phyloP scores from a whole-genome alignment of 1,139 yeast species.

The Candida anutae region DNA sequence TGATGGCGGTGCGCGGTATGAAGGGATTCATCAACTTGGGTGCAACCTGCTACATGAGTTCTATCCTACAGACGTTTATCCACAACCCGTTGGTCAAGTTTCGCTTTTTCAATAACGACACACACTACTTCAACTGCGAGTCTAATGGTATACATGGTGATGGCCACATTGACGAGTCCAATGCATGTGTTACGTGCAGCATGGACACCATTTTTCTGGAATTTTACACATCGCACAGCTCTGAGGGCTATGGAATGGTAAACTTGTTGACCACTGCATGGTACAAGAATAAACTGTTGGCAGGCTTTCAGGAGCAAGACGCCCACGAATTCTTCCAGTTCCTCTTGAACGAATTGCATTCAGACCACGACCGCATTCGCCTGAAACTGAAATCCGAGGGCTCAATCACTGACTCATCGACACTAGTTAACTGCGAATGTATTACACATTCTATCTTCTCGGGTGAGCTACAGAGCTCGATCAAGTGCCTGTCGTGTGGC shows the following conservation, averaged over 20 bases:
- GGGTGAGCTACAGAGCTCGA: constrained; percentile 67
- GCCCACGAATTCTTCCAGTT: constrained; percentile 98
- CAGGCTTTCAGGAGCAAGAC: constrained; percentile 95
- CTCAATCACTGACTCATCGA: not conserved
- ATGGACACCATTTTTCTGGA: constrained; percentile 68
- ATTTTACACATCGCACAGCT: constrained; percentile 46
- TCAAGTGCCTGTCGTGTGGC: constrained; percentile 65
- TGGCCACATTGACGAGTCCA: constrained; percentile 25
- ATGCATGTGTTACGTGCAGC: constrained; percentile 75
- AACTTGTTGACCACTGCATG: constrained; percentile 72
- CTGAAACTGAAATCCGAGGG: not conserved
- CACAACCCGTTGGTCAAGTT: constrained; percentile 83
- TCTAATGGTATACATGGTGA: constrained; percentile 14
- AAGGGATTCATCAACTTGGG: constrained; percentile 91
- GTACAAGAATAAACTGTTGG: constrained; percentile 73
- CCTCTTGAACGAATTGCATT: constrained; percentile 74
- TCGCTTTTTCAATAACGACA: constrained; percentile 66
- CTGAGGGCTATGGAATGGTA: constrained; percentile 69
- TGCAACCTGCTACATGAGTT: constrained; percentile 93
- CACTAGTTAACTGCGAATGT: constrained; percentile 51
- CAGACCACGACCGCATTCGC: constrained; percentile 35
- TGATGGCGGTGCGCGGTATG: constrained; percentile 63
- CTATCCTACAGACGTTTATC: constrained; percentile 73
- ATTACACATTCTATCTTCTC: constrained; percentile 74
- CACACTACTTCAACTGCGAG: constrained; percentile 36